A percentile compares a stretch with the other conserved stretches of the same genome.
phyloP scores from a whole-genome alignment of 352 stramenopile species.

The Pythium volutum region DNA sequence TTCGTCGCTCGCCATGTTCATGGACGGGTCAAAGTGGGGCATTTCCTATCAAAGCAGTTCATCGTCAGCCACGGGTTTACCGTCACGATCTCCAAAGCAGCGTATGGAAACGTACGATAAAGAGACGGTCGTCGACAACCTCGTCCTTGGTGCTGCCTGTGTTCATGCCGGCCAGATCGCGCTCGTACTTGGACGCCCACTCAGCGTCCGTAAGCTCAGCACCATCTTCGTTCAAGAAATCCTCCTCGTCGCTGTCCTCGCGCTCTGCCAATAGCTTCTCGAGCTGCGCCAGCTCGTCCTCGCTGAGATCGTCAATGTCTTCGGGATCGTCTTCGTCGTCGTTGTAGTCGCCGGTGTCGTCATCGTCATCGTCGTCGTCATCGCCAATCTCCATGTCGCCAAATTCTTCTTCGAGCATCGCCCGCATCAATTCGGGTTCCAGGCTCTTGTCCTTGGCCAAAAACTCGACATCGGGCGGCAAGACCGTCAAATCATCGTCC shows the following conservation, averaged over 20 bases:
- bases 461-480: constrained; percentile 64
- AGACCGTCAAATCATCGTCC: constrained; percentile 37
- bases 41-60: constrained; percentile 39
- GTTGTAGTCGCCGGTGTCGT: constrained; percentile 16
- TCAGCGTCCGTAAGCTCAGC: constrained; percentile 43
- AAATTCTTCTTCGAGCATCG: constrained; percentile 19
- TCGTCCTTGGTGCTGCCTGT: constrained; percentile 27
- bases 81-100: background rate
- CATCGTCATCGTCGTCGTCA: too few species aligned
- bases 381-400: constrained; percentile 12
- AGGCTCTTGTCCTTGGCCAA: constrained; percentile 50
- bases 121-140: constrained; percentile 64
- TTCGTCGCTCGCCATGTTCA: constrained; percentile 47
- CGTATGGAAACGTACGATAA: constrained; percentile 44
- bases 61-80: background rate
- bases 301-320: constrained; percentile 12
- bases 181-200: constrained; percentile 69
- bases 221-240: constrained; percentile 46
- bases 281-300: constrained; percentile 31
- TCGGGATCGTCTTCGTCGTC: background rate
- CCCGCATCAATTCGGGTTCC: constrained; percentile 30
- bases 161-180: constrained; percentile 54
- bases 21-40: constrained; percentile 58
- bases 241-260: constrained; percentile 24
- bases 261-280: constrained; percentile 17